Conservation (phyloP, 441 rosid genomes). For the Pelargonium myrrhifolium region DNA sequence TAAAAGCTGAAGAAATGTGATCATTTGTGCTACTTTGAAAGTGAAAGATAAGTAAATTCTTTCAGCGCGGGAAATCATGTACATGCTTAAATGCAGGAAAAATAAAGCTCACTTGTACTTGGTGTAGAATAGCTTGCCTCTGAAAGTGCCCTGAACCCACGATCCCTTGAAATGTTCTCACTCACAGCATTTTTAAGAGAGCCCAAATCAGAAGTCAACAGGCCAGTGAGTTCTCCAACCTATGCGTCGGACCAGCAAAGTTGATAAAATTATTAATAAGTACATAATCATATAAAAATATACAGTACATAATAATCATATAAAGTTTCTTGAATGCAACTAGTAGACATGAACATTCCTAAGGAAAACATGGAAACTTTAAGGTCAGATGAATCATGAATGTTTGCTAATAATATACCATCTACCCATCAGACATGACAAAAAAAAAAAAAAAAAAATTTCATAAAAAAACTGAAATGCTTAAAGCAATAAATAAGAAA, state of each 20-base stretch:
- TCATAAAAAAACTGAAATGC: too few relatives aligned
- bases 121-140: slow-evolving; percentile 87
- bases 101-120: slow-evolving; percentile 57
- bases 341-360: neutral
- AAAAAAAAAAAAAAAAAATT: too few relatives aligned
- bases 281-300: too few relatives aligned
- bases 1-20: slow-evolving; percentile 1
- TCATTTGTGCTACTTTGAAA: slow-evolving; percentile 8
- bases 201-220: slow-evolving; percentile 86
- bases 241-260: slow-evolving; percentile 17
- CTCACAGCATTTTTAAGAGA: slow-evolving; percentile 69
- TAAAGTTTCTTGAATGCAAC: neutral
- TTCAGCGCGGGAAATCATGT: slow-evolving; percentile 16
- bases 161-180: slow-evolving; percentile 89
- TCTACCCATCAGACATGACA: neutral
- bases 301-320: too few relatives aligned
- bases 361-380: neutral
- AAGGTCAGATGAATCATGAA: neutral
- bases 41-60: slow-evolving; percentile 12
- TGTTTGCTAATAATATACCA: neutral
- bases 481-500: too few relatives aligned
- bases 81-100: slow-evolving; percentile 26
- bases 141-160: slow-evolving; percentile 92
- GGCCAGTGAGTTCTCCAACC: slow-evolving; percentile 85
- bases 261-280: too few relatives aligned